Percentiles rank a stretch among this genome's conserved stretches.
Evolutionary conservation across 2,329 filamentous ascomycete species (phyloP).

Genomic region (Ceratocystis ficicola): DNA sequence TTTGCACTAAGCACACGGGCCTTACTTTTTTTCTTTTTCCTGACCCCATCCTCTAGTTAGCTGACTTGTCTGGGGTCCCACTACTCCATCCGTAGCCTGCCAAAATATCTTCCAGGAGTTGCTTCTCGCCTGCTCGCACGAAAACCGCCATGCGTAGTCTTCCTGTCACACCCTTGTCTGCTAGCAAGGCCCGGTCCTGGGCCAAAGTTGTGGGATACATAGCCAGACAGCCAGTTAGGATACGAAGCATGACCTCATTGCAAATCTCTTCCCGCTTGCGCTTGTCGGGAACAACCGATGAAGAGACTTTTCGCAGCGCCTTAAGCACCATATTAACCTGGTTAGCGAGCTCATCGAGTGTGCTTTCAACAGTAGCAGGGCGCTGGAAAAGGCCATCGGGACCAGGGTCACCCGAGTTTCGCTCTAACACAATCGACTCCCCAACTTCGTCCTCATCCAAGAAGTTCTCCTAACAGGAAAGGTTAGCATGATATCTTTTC

Average conservation of each 20-base stretch:
- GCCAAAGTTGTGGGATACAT: slow-evolving; percentile 35
- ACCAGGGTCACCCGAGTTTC: slow-evolving; percentile 41
- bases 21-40: slow-evolving; percentile 25
- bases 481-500: slow-evolving; percentile 24
- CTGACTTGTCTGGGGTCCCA: slow-evolving; percentile 23
- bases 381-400: slow-evolving; percentile 36
- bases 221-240: slow-evolving; percentile 31
- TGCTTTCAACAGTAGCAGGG: slow-evolving; percentile 30
- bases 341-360: slow-evolving; percentile 41
- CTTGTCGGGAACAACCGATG: slow-evolving; percentile 37
- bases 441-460: slow-evolving; percentile 58
- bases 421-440: slow-evolving; percentile 59
- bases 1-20: slow-evolving; percentile 12
- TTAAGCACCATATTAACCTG: slow-evolving; percentile 42
- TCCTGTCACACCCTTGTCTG: slow-evolving; percentile 26
- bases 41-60: slow-evolving; percentile 19
- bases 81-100: slow-evolving; percentile 26
- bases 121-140: slow-evolving; percentile 62
- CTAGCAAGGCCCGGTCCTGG: slow-evolving; percentile 33
- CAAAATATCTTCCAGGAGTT: slow-evolving; percentile 46
- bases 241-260: slow-evolving; percentile 32
- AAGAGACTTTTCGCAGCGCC: slow-evolving; percentile 35
- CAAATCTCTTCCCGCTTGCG: slow-evolving; percentile 38
- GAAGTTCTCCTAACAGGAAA: slow-evolving; percentile 28
- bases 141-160: slow-evolving; percentile 49